A percentile compares a stretch with the other conserved stretches of the same genome.
Conservation (phyloP, 2,329 filamentous ascomycete genomes). For the Aspergillus sp. region DNA sequence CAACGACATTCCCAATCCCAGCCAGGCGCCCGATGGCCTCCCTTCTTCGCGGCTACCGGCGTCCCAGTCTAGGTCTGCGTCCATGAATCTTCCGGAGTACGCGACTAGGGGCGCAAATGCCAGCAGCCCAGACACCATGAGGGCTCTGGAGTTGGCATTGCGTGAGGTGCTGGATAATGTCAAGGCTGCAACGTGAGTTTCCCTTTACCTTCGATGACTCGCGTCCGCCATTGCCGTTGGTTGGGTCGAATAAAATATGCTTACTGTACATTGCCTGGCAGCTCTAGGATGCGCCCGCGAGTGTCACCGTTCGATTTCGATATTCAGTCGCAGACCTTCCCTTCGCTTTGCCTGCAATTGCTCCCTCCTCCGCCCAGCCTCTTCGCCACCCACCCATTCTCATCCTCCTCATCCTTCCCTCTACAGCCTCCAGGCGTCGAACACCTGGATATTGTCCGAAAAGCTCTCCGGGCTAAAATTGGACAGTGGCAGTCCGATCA, state of each 20-base stretch:
- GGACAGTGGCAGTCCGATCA: conserved; percentile 51
- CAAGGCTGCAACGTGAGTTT: conserved; percentile 67
- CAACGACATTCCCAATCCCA: conserved; percentile 56
- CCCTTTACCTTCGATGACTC: background rate
- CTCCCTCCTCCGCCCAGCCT: conserved; percentile 72
- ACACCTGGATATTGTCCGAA: conserved; percentile 62
- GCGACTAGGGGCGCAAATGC: conserved; percentile 54
- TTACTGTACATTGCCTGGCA: conserved; percentile 19
- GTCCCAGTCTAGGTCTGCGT: conserved; percentile 23
- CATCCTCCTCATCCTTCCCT: conserved; percentile 72
- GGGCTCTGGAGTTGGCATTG: conserved; percentile 74
- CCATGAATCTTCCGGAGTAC: conserved; percentile 38
- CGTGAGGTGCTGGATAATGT: conserved; percentile 73
- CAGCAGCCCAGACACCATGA: conserved; percentile 70
- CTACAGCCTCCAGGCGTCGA: conserved; percentile 63
- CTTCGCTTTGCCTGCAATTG: conserved; percentile 71
- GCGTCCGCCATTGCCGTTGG: background rate
- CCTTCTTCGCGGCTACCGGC: conserved; percentile 19
- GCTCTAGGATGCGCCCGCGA: conserved; percentile 34
- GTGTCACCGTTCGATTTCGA: conserved; percentile 64
- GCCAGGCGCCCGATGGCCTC: conserved; percentile 34
- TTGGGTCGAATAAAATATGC: too few species aligned
- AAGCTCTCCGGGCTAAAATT: conserved; percentile 60
- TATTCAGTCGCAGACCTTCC: conserved; percentile 74
- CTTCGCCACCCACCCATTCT: conserved; percentile 69